Evolutionary conservation across 2,329 filamentous ascomycete species (phyloP), one percentile per base, ranked within the genome.

Genomic region (Clarireedia paspali): DNA sequence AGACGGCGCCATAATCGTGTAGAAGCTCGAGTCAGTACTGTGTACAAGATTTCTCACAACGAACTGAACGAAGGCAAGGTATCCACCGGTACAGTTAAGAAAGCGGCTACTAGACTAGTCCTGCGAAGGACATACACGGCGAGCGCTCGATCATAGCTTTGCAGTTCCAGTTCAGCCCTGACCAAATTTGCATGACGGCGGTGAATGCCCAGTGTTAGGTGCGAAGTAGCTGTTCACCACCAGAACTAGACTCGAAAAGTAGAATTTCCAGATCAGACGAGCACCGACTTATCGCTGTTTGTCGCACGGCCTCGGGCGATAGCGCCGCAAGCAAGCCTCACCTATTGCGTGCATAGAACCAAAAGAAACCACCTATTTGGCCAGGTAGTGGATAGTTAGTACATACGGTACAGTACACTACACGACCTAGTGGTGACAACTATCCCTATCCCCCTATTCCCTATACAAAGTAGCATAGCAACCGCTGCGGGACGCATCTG

Each of bases 331-430:
- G 55, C 58, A 56, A 57, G 52, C 57, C 38, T 55, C 23, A 44
- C 42, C 46, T 55, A 66, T 67, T 63, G 60, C 57, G 62, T 67
- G 64, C 65, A 67, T 40, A n/a, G 27, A 12, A 20, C 20, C 20
- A 20, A 30, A 30, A 30, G 10, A 30, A 30, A 30, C 7, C 27
- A 30, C 27, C 7, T 10, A 30, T 7, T 10, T 10, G 27, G 27
- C 27, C 20, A 20, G 27, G 27, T 30, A 30, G 7, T 30, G 20
- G 20, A 20, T 20, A 3, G 20, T 20, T 20, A 20, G 20, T 20
- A 20, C 20, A 20, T 20, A 20, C 20, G 20, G 20, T 20, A 20
- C 20, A 20, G 2, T 30, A 30, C 7, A 30, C 3, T 7, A 7
- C 27, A 30, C 66, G 64, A 66, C 63, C 56, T 58, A 57, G 47